Evolutionary conservation across 192 early-diverging fungal species (phyloP), one percentile per base, ranked within the genome.

Genomic region (Chytriomyces sp.): DNA sequence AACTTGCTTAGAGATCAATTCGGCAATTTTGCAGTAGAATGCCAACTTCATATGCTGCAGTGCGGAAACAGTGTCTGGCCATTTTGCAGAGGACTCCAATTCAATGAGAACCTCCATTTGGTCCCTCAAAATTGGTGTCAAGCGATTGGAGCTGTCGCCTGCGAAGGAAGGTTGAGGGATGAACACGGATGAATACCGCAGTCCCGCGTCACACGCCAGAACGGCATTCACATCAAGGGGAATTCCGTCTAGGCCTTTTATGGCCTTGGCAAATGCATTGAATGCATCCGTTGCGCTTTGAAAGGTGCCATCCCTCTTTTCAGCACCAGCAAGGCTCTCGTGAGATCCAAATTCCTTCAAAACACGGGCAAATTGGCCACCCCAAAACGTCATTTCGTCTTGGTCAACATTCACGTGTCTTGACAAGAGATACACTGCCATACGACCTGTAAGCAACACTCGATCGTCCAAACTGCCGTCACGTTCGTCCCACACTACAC

Each of bases 1-100:
- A 38, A 83, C 75, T 3, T 79, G 71, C 8, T 71, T 63, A 5
- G 65, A 66, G 58, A 90, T 77, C 56, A 76, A 39, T 53, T 92
- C 88, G 31, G 85, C 90, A 44, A 99, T 81, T 49, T 87, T 86
- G 57, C 95, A 76, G 69, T 91, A 88, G 66, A 98, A 94, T 6
- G 96, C 95, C 0, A 84, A 74, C 78, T 99, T 99, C 82, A 95
- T 88, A 41, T 92, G 90, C 83, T 95, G 91, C 59, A 99, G 85
- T 5, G 95, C 93, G 2, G 74, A 78, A 1, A 96, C 77, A 61
- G 97, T 92, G 79, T 92, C 90, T 19, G 96, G 95, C 94, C 95
- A 99, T 73, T 91, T 89, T 34, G 77, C 81, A 8, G 93, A 93
- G 7, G 78, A 60, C 62, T 96, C 92, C 79, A 99, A 92, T 72